phyloP scores from a whole-genome alignment of 257 asterid species.

The Solanum medicagineum region DNA sequence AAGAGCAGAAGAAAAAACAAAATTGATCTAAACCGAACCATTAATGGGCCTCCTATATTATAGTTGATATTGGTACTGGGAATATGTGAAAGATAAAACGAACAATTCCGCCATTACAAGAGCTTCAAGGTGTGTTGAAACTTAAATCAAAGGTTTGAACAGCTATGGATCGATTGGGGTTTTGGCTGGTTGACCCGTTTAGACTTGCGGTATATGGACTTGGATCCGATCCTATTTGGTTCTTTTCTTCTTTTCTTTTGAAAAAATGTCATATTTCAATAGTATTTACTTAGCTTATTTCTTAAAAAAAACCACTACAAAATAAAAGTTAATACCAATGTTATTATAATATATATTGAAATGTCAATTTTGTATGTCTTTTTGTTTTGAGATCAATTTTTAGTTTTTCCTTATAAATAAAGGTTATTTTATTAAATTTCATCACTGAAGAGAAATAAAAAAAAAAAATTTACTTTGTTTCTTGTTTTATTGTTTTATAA shows the following conservation, averaged over 20 bases:
- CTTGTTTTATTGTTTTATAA: neutral
- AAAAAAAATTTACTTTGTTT: neutral
- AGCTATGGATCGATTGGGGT: neutral
- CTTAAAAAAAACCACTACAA: no score
- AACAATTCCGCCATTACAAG: neutral
- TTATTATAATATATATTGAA: no score
- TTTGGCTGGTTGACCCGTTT: slow-evolving; percentile 1
- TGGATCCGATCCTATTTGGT: neutral
- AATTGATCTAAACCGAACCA: slow-evolving; percentile 23
- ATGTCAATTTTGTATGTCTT: neutral
- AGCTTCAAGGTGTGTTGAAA: neutral
- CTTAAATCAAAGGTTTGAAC: neutral
- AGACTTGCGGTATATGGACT: neutral
- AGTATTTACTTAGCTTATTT: neutral
- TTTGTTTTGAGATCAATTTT: neutral
- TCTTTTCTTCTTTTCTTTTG: neutral
- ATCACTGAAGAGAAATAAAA: neutral
- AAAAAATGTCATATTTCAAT: neutral
- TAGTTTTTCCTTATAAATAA: neutral
- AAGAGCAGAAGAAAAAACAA: slow-evolving; percentile 26
- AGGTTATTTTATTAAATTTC: neutral
- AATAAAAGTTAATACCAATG: neutral
- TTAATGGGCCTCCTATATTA: slow-evolving; percentile 1
- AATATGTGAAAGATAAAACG: neutral
- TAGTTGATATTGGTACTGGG: neutral